A percentile compares a stretch with the other conserved stretches of the same genome.
Conservation (phyloP, 805 yeast genomes). For the Yamadazyma akitaensis region DNA sequence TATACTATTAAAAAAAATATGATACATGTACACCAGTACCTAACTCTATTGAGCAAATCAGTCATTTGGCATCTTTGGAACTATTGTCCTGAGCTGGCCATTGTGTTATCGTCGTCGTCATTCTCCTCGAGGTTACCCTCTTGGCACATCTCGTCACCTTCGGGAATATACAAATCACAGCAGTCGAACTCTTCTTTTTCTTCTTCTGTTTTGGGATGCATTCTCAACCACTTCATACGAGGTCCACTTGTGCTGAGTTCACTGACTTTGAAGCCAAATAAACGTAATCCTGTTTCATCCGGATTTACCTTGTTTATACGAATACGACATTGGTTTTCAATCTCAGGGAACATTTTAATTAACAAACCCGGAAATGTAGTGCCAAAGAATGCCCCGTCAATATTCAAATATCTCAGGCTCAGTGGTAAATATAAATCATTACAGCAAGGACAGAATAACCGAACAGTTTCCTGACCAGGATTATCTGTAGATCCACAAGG, state of each 20-base stretch:
- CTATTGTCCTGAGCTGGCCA: constrained; percentile 36
- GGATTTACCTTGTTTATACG: constrained; percentile 48
- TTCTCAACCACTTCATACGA: constrained; percentile 94
- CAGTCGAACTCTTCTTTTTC: constrained; percentile 60
- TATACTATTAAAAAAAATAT: constrained; percentile 1
- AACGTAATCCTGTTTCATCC: constrained; percentile 62
- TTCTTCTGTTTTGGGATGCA: constrained; percentile 59
- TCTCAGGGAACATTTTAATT: constrained; percentile 86
- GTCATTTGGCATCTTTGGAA: not conserved
- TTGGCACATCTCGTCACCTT: constrained; percentile 16
- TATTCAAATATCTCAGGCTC: constrained; percentile 77
- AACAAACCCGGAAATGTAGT: constrained; percentile 93
- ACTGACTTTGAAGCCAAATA: constrained; percentile 84
- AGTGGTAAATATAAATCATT: constrained; percentile 86
- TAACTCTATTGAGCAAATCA: not conserved
- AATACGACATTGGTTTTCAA: constrained; percentile 69
- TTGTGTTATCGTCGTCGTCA: constrained; percentile 35
- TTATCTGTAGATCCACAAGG: constrained; percentile 92
- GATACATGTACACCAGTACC: not conserved
- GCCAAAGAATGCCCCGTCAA: constrained; percentile 97
- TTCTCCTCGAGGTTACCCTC: constrained; percentile 18
- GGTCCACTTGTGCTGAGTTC: constrained; percentile 78
- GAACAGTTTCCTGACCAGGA: constrained; percentile 87
- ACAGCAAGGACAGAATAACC: constrained; percentile 93
- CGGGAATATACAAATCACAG: constrained; percentile 62